Percentiles rank a stretch among this genome's conserved stretches.
These are phyloP conservation scores for Diaporthe sp. DNA, from an alignment of 2,329 filamentous ascomycete genomes.

Conservation along the genomic window DNA sequence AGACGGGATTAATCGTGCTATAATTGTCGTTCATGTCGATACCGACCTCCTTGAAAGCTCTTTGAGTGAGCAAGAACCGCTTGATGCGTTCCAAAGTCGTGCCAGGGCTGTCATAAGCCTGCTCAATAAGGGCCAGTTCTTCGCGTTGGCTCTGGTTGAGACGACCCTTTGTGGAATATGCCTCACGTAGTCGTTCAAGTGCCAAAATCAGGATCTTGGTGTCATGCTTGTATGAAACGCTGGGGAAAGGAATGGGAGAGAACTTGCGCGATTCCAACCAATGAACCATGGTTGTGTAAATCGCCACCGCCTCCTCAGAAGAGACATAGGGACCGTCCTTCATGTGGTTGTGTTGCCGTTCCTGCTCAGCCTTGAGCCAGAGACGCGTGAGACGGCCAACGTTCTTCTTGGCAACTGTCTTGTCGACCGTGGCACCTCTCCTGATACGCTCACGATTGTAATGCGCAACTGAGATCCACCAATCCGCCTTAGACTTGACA, in stretches of 20 bases:
- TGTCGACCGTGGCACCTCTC: slow-evolving; percentile 96
- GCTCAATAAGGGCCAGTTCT: slow-evolving; percentile 95
- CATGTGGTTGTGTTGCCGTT: slow-evolving; percentile 99
- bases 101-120: slow-evolving; percentile 97
- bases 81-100: slow-evolving; percentile 97
- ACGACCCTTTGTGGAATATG: slow-evolving; percentile 97
- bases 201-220: slow-evolving; percentile 98
- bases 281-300: slow-evolving; percentile 98
- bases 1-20: slow-evolving; percentile 98
- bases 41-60: slow-evolving; percentile 98
- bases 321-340: slow-evolving; percentile 99
- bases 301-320: slow-evolving; percentile 97
- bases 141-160: slow-evolving; percentile 98
- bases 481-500: slow-evolving; percentile 98
- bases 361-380: slow-evolving; percentile 98
- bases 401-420: slow-evolving; percentile 99
- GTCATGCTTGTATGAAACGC: slow-evolving; percentile 99
- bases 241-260: slow-evolving; percentile 97
- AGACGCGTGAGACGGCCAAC: slow-evolving; percentile 92
- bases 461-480: slow-evolving; percentile 99
- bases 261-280: slow-evolving; percentile 99
- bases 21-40: slow-evolving; percentile 99
- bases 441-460: slow-evolving; percentile 99
- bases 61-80: slow-evolving; percentile 94
- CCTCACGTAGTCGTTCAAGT: slow-evolving; percentile 90